Percentiles rank a stretch among this genome's conserved stretches.
Conservation (phyloP, 2,329 filamentous ascomycete species). For the Bipolaris victoriae region DNA sequence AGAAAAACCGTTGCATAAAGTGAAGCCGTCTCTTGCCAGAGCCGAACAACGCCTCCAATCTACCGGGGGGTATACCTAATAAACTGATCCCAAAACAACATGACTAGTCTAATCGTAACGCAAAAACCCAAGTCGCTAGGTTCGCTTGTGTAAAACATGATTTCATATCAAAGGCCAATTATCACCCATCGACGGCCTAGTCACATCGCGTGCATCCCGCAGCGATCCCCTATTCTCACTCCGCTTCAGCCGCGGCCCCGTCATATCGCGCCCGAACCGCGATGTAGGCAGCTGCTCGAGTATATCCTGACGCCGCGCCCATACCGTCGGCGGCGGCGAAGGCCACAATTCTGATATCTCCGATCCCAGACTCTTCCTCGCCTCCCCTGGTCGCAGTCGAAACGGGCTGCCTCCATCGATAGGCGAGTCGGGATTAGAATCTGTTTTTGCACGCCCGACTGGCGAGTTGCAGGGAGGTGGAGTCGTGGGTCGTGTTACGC, state of each 20-base stretch:
- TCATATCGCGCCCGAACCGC: slow-evolving; percentile 10
- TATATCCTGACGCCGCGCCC: slow-evolving; percentile 13
- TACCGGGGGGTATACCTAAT: slow-evolving; percentile 26
- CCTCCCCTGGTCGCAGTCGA: slow-evolving; percentile 37
- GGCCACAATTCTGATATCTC: slow-evolving; percentile 28
- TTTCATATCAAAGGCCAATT: slow-evolving; percentile 5
- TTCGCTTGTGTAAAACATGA: neutral
- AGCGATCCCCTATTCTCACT: neutral
- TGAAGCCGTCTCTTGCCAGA: slow-evolving; percentile 11
- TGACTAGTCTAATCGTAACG: slow-evolving; percentile 11
- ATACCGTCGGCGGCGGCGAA: slow-evolving; percentile 22
- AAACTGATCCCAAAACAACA: slow-evolving; percentile 11
- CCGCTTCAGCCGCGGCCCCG: slow-evolving; percentile 1
- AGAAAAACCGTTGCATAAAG: slow-evolving; percentile 25
- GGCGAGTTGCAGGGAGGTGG: neutral
- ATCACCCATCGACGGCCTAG: neutral
- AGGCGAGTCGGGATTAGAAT: slow-evolving; percentile 28
- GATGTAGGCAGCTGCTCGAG: slow-evolving; percentile 3
- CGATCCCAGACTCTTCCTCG: slow-evolving; percentile 27
- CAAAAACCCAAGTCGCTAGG: neutral
- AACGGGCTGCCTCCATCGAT: slow-evolving; percentile 41
- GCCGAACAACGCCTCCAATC: slow-evolving; percentile 15
- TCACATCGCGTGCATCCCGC: neutral
- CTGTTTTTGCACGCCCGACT: too few species aligned
- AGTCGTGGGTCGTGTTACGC: slow-evolving; percentile 1